Evolutionary conservation across 1,284 basidiomycete species (phyloP), one percentile per base, ranked within the genome.

Genomic region (Prillingera fragicola): DNA sequence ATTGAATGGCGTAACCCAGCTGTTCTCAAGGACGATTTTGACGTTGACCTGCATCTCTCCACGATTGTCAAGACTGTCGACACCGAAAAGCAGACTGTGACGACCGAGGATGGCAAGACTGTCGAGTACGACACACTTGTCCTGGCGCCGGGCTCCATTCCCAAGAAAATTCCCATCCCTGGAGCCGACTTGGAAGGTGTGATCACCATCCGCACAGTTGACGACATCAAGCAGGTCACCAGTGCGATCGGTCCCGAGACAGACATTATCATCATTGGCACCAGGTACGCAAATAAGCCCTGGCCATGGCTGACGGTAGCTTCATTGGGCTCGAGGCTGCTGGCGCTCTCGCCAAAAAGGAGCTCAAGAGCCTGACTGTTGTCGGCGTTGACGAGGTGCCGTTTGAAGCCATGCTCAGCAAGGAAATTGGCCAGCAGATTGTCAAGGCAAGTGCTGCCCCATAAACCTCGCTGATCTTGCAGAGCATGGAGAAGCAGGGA

Each of bases 311-410:
- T n/a, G n/a, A n/a, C n/a, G n/a, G n/a, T n/a, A n/a, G 85, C 15
- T 96, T 95, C 73, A 97, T 97, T 61, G 84, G 86, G 41, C 88
- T 96, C 85, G 91, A 97, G 68, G 75, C 89, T 9, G 87, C 88
- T 5, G 78, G 77, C 13, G 85, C 87, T 1, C 73, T 88, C 1
- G 65, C 80, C 5, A 84, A 83, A 62, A 82, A 83, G 45, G 85
- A 83, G 70, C 79, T 85, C 14, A 81, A 80, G 25, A 65, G 60
- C 37, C 55, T 72, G 2, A 65, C 87, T 49, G 83, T 94, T 41
- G 80, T 96, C 41, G 89, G 90, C 0, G 84, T 84, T 81, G 87
- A 88, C 56, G 78, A 83, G 45, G 78, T 80, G 44, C 91, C 91
- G 0, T 90, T 95, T 62, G 81, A 90, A 64, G 68, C 73, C 17